Conservation (phyloP, 208 protist species). For the Leishmania braziliensis region DNA sequence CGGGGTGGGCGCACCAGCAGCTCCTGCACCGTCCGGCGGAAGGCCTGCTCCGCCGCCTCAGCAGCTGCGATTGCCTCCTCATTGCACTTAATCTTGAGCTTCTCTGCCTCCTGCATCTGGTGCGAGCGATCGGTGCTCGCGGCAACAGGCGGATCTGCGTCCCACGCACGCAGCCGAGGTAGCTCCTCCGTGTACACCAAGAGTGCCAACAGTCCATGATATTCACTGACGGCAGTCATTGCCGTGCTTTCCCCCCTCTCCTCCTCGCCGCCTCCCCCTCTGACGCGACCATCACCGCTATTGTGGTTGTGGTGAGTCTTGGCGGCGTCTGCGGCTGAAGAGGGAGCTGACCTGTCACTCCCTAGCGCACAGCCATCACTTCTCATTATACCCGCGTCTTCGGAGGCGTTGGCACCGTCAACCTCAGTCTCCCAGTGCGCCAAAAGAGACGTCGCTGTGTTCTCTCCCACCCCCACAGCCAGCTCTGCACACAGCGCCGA, state of each 20-base stretch:
- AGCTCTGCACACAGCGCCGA: neutral
- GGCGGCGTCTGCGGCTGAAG: neutral
- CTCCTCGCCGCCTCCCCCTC: neutral
- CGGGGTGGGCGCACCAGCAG: constrained; percentile 23
- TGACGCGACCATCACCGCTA: neutral
- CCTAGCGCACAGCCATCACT: neutral
- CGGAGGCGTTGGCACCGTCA: neutral
- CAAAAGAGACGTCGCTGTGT: neutral
- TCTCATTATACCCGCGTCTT: neutral
- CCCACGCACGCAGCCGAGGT: constrained; percentile 13
- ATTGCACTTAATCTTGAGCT: constrained; percentile 1
- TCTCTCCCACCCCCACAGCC: neutral
- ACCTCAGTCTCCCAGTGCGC: neutral
- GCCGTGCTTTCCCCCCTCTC: neutral
- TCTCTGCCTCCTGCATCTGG: neutral
- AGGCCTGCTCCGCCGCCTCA: constrained; percentile 6
- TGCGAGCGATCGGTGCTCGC: neutral
- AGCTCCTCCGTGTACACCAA: neutral
- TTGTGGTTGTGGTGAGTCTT: too few species aligned
- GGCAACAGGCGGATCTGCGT: constrained; percentile 20
- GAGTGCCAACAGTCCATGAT: neutral
- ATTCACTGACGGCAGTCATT: neutral
- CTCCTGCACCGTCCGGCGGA: constrained; percentile 6
- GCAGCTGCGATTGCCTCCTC: constrained; percentile 14
- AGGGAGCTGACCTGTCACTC: neutral